Base-by-base conservation (phyloP, 768 basidiomycete species). In the Scleroderma bovista region DNA sequence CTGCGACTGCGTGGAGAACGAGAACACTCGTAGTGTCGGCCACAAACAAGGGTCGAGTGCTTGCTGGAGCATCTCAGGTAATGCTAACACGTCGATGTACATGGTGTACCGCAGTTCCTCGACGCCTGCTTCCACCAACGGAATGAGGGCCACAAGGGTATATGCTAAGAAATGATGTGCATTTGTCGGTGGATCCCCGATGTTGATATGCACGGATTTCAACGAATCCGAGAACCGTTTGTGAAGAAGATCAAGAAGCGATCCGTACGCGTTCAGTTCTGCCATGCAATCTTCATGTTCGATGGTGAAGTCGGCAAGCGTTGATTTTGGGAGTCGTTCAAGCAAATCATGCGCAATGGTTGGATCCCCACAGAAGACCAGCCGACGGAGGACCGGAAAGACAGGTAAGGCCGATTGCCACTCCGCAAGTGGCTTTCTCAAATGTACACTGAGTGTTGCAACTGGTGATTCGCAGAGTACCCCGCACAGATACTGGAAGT, bases 11-110 rank as follows among this genome's bases (percentile, higher is more conserved):
- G 29, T 51, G 16, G 24, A 9, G 17, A 52, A 48, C 15, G 47
- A 15, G 34, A 52, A 52, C 19, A n/a, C 22, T 37, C 36, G 20
- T 8, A 52, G 39, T 32, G 47, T 48, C 16, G 51, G 51, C 47
- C 51, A 52, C 12, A 46, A 38, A 7, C 16, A 48, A 15, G 51
- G 51, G 11, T 42, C 41, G 37, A 51, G 50, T 39, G 38, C 46
- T 15, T 36, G 36, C 19, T 34, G 36, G 11, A 51, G 34, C 19
- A 36, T 31, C 9, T 20, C 34, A 32, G 50, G 16, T 2, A 51
- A 38, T 7, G 20, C 15, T 37, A 24, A 6, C 16, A 37, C 11
- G 3, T 37, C n/a, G 15, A 38, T 32, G 17, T 34, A 22, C 12
- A 51, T 34, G n/a, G 39, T n/a, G 11, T 37, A 31, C 13, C 36